These are phyloP conservation scores for Dentipellis sp. DNA, from an alignment of 768 basidiomycete species.

Conservation along the genomic window DNA sequence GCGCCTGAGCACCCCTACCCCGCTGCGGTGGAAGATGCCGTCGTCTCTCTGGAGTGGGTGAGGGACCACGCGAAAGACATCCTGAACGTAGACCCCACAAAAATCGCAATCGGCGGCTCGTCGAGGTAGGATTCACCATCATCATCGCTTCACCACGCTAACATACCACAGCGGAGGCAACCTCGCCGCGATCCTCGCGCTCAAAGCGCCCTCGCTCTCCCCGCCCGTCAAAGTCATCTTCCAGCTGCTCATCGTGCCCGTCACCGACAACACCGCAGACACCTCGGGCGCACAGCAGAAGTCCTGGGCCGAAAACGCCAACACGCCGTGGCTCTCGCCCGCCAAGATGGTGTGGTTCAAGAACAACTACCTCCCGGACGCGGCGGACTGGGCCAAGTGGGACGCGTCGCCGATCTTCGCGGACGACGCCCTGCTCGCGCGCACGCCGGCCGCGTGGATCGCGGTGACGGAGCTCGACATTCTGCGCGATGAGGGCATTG, in stretches of 20 bases:
- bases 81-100: slow-evolving; percentile 39
- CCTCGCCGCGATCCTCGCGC: slow-evolving; percentile 53
- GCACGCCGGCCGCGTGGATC: slow-evolving; percentile 51
- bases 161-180: slow-evolving; percentile 48
- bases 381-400: slow-evolving; percentile 52
- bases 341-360: slow-evolving; percentile 71
- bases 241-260: slow-evolving; percentile 63
- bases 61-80: slow-evolving; percentile 33
- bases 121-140: slow-evolving; percentile 38
- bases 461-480: slow-evolving; percentile 60
- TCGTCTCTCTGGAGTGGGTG: slow-evolving; percentile 62
- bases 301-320: slow-evolving; percentile 48
- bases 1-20: slow-evolving; percentile 68
- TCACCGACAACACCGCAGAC: slow-evolving; percentile 61
- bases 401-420: slow-evolving; percentile 67
- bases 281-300: slow-evolving; percentile 25
- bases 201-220: slow-evolving; percentile 43
- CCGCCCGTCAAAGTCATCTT: slow-evolving; percentile 48
- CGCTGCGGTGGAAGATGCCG: slow-evolving; percentile 58
- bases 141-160: background rate
- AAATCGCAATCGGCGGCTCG: slow-evolving; percentile 64
- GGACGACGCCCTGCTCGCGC: slow-evolving; percentile 40
- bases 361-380: slow-evolving; percentile 56
- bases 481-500: slow-evolving; percentile 54
- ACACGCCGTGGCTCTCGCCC: slow-evolving; percentile 51